Base-by-base conservation (phyloP, 441 rosid genomes). In the Daphne laureola region DNA sequence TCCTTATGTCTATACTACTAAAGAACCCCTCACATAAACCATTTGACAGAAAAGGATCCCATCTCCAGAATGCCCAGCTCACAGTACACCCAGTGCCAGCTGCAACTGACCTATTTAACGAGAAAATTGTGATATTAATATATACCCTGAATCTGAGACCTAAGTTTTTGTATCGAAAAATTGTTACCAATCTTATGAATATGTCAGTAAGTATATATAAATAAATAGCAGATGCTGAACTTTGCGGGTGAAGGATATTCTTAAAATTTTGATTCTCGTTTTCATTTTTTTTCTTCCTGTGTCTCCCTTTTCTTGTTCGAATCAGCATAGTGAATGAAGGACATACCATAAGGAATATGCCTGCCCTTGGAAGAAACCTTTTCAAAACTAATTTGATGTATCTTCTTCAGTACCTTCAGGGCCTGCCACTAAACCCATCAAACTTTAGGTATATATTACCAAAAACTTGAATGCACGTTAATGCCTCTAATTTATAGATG, bases 381-480 rank as follows among this genome's bases (percentile, higher is more conserved):
- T 68, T 51, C 68, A 72, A 70, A 65, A 62, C 74, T 83, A 82
- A 54, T 71, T 64, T 61, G 81, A 69, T 66, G 78, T 46, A 71
- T 78, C 84, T 67, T 78, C 88, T 70, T 86, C 83, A 66, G 65
- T 77, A 70, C 82, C 95, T 73, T 52, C 94, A 78, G 67, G 64
- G 83, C 86, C 94, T 82, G 90, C 92, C 82, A 76, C 90, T 86
- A 71, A 60, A 50, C 80, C 80, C 79, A 84, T 66, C 78, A 82
- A 62, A 68, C 76, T 78, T 69, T 66, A 72, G 62, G 74, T 77
- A 68, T 83, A 76, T 67, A 59, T 66, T 45, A 62, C 54, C 46
- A 61, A 48, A 68, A 68, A 61, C 73, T 50, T 16, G 45, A 61
- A 51, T 14, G 40, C 23, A 59, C 49, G 51, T 11, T 48, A 53